These are phyloP conservation scores for Dioscorea dumetorum DNA, from an alignment of 106 monocot species.

Conservation along the genomic window DNA sequence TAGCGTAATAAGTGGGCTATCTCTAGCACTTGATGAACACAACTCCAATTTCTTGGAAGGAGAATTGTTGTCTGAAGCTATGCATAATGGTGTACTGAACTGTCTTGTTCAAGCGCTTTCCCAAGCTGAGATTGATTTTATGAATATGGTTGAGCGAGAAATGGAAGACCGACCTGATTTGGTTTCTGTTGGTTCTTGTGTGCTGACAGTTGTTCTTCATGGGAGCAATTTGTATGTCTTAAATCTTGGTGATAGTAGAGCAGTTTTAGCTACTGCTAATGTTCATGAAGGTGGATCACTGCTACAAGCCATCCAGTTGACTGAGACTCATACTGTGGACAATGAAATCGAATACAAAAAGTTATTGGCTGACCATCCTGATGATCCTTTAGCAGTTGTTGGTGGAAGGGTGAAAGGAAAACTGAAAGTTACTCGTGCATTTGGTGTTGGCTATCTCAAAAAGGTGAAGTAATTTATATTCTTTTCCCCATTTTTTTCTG, in stretches of 20 bases:
- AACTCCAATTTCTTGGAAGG: slow-evolving; percentile 4
- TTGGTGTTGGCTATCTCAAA: slow-evolving; percentile 89
- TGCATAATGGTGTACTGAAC: slow-evolving; percentile 41
- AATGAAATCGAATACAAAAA: slow-evolving; percentile 46
- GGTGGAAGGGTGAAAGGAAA: slow-evolving; percentile 73
- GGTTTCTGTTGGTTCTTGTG: slow-evolving; percentile 76
- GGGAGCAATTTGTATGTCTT: slow-evolving; percentile 54
- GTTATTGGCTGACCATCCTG: slow-evolving; percentile 57
- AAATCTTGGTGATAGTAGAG: slow-evolving; percentile 88
- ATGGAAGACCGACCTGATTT: slow-evolving; percentile 84
- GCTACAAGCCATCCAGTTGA: slow-evolving; percentile 63
- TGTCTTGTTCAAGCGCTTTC: slow-evolving; percentile 53
- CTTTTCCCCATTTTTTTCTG: too few species aligned
- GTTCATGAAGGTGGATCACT: background rate
- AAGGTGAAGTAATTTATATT: slow-evolving; percentile 30
- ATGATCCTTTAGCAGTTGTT: slow-evolving; percentile 50
- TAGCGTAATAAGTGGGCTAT: slow-evolving; percentile 17
- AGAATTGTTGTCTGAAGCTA: slow-evolving; percentile 20
- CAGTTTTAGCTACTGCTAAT: slow-evolving; percentile 53
- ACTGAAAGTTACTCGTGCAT: slow-evolving; percentile 72
- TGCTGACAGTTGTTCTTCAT: slow-evolving; percentile 70
- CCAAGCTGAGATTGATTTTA: slow-evolving; percentile 77
- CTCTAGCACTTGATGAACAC: slow-evolving; percentile 24
- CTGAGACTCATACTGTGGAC: slow-evolving; percentile 63
- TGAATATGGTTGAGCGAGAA: slow-evolving; percentile 66